Evolutionary conservation across 2,329 filamentous ascomycete genomes (phyloP).

Genomic region (Fusarium brachygibbosum): DNA sequence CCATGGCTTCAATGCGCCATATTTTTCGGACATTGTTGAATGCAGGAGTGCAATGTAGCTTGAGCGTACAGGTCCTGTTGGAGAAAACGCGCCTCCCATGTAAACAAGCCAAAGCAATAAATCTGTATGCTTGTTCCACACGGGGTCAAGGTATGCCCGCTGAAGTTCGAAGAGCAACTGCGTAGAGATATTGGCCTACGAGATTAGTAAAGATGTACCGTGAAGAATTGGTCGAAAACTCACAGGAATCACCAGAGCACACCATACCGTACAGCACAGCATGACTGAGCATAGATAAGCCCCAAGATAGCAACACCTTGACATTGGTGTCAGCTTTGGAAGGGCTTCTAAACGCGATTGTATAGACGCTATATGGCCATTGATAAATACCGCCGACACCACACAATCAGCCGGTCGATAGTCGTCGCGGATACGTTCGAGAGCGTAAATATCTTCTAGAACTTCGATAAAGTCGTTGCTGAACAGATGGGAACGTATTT

Average conservation of each 20-base stretch:
- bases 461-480: conserved; percentile 52
- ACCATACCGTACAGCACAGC: conserved; percentile 59
- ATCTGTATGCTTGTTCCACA: background rate
- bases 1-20: rapidly evolving
- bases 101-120: conserved; percentile 11
- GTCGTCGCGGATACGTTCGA: conserved; percentile 56
- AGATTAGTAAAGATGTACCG: rapidly evolving
- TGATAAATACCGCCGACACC: conserved; percentile 51
- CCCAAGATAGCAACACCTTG: conserved; percentile 55
- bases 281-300: conserved; percentile 58
- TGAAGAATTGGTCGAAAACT: conserved; percentile 12
- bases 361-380: conserved; percentile 59
- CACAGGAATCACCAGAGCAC: conserved; percentile 56
- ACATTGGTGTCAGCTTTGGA: conserved; percentile 38
- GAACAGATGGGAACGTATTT: conserved; percentile 44
- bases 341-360: conserved; percentile 56
- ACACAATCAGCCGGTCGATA: conserved; percentile 34
- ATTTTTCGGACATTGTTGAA: background rate
- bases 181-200: background rate
- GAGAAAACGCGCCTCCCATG: conserved; percentile 5
- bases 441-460: conserved; percentile 56
- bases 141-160: rapidly evolving
- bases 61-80: background rate
- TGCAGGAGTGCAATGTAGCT: background rate
- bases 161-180: conserved; percentile 2